These are phyloP conservation scores for Pisolithus thermaeus DNA, from an alignment of 1,284 basidiomycete species.

Conservation along the genomic window DNA sequence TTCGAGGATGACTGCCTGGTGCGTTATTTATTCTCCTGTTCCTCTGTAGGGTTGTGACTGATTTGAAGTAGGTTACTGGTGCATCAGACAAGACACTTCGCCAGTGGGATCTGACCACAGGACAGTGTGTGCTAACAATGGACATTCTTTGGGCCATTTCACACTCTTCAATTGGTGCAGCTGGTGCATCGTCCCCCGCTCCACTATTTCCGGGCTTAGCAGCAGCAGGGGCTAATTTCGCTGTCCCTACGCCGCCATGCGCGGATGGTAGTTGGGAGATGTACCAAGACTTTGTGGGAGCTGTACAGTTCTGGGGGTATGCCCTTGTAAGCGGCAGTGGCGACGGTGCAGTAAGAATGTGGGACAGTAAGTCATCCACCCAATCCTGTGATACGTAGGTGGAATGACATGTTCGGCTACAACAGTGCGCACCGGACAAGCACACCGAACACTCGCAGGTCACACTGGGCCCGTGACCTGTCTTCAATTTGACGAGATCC, in stretches of 20 bases:
- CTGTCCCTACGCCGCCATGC: slow-evolving; percentile 80
- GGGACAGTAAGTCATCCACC: slow-evolving; percentile 77
- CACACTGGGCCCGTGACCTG: slow-evolving; percentile 94
- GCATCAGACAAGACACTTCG: slow-evolving; percentile 97
- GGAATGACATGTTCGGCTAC: slow-evolving; percentile 7
- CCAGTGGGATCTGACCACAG: slow-evolving; percentile 96
- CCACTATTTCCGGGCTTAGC: slow-evolving; percentile 46
- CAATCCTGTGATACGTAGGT: background rate
- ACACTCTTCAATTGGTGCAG: slow-evolving; percentile 63
- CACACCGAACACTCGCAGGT: slow-evolving; percentile 88
- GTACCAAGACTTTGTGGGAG: slow-evolving; percentile 97
- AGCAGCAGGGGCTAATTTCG: slow-evolving; percentile 56
- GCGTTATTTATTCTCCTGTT: slow-evolving; percentile 25
- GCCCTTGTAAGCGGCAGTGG: slow-evolving; percentile 95
- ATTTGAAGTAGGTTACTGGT: slow-evolving; percentile 72
- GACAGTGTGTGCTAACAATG: slow-evolving; percentile 99
- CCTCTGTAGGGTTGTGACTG: slow-evolving; percentile 6
- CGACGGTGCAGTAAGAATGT: slow-evolving; percentile 97
- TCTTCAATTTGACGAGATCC: slow-evolving; percentile 94
- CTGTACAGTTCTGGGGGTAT: slow-evolving; percentile 98
- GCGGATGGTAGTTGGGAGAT: slow-evolving; percentile 91
- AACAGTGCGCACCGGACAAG: slow-evolving; percentile 94
- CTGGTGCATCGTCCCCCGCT: slow-evolving; percentile 37
- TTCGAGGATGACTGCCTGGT: slow-evolving; percentile 94
- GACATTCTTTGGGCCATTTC: slow-evolving; percentile 99